These are phyloP conservation scores for Epichloe gansuensis DNA, from an alignment of 2,329 filamentous ascomycete species.

Conservation along the genomic window DNA sequence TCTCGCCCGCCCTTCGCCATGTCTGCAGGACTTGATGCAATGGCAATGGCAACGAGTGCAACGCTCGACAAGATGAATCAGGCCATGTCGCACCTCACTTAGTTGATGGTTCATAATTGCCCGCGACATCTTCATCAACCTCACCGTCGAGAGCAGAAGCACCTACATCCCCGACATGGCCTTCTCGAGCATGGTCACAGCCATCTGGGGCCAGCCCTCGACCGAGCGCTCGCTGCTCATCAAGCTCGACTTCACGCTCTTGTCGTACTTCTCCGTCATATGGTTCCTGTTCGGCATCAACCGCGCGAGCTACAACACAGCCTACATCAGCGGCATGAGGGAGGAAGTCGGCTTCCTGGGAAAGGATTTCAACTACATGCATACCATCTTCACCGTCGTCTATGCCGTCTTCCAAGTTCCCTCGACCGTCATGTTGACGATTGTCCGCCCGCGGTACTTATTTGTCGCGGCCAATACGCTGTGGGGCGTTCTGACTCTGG, in stretches of 20 bases:
- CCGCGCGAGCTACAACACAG: conserved; percentile 29
- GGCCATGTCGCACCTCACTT: background rate
- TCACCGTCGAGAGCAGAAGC: background rate
- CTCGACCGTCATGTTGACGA: conserved; percentile 22
- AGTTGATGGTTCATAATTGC: background rate
- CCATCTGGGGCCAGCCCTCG: conserved; percentile 2
- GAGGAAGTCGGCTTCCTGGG: conserved; percentile 25
- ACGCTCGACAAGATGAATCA: too few relatives aligned
- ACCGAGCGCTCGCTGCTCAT: conserved; percentile 18
- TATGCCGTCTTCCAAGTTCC: conserved; percentile 34
- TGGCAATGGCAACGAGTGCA: too few relatives aligned
- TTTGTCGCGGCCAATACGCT: conserved; percentile 29
- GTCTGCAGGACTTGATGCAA: too few relatives aligned
- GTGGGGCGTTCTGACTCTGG: conserved; percentile 31
- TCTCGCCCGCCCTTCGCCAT: too few relatives aligned
- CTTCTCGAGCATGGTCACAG: background rate
- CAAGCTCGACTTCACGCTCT: conserved; percentile 28
- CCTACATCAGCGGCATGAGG: conserved; percentile 30
- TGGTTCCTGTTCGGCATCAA: conserved; percentile 36
- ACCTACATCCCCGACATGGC: background rate
- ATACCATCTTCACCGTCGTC: conserved; percentile 22
- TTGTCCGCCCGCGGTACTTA: conserved; percentile 24
- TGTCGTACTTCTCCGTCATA: conserved; percentile 33
- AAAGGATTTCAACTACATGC: conserved; percentile 29
- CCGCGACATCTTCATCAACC: background rate